Evolutionary conservation across 306 rosid genomes (phyloP).

Genomic region (Corylus americana): DNA sequence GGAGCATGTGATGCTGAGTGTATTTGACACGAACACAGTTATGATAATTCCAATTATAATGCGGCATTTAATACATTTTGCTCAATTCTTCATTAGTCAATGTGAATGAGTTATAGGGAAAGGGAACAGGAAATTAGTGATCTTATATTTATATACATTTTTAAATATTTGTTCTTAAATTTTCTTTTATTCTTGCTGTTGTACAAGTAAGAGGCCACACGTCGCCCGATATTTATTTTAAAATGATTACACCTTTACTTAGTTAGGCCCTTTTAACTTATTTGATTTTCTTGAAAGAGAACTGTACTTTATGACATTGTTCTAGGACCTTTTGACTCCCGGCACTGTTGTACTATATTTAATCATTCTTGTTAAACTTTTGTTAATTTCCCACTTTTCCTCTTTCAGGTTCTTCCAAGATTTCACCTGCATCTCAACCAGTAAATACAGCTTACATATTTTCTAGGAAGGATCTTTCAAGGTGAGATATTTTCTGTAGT

Average conservation of each 20-base stretch:
- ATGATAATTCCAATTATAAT: neutral
- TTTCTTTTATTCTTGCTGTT: neutral
- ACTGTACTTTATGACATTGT: too few species aligned
- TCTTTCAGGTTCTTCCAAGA: conserved; percentile 72
- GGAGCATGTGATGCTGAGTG: neutral
- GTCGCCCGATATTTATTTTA: neutral
- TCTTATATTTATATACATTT: neutral
- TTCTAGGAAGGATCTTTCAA: conserved; percentile 82
- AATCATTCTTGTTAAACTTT: neutral
- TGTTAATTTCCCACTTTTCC: conserved; percentile 26
- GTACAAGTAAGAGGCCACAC: neutral
- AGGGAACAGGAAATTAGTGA: neutral
- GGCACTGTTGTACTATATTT: neutral
- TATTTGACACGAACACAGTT: neutral
- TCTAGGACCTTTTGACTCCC: too few species aligned
- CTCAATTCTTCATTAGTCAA: neutral
- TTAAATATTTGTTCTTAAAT: neutral
- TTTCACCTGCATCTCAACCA: conserved; percentile 55
- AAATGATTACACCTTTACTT: neutral
- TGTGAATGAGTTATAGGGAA: neutral
- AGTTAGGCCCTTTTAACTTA: neutral
- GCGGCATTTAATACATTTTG: neutral
- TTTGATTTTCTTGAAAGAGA: too few species aligned
- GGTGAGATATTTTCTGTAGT: conserved; percentile 43
- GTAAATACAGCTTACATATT: conserved; percentile 74